phyloP scores from a whole-genome alignment of 108 stramenopile genomes.

The Pseudonitzschia multistriata region DNA sequence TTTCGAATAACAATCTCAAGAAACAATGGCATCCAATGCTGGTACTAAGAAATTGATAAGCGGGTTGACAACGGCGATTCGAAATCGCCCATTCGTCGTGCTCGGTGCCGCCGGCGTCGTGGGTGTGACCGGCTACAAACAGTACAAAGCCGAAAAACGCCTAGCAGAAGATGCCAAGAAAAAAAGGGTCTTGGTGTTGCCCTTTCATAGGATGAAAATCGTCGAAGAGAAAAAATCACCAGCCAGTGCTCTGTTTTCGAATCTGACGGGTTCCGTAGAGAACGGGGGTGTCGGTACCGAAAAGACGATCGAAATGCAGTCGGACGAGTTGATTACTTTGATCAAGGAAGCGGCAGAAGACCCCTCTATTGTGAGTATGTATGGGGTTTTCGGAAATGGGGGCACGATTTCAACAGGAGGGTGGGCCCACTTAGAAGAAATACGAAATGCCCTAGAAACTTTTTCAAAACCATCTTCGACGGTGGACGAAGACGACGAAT shows the following conservation, averaged over 20 bases:
- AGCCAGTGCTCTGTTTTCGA: slow-evolving; percentile 6
- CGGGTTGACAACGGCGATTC: not conserved
- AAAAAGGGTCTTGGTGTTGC: slow-evolving; percentile 60
- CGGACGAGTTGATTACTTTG: slow-evolving; percentile 53
- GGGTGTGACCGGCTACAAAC: not conserved
- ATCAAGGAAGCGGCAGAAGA: slow-evolving; percentile 68
- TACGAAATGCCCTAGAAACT: slow-evolving; percentile 66
- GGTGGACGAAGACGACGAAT: not conserved
- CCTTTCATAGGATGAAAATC: slow-evolving; percentile 63
- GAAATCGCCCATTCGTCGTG: not conserved
- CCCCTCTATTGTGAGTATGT: slow-evolving; percentile 60
- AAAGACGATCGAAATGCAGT: slow-evolving; percentile 33
- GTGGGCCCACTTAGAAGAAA: slow-evolving; percentile 72
- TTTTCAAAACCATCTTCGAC: slow-evolving; percentile 51
- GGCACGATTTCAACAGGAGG: slow-evolving; percentile 42
- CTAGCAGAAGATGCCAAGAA: slow-evolving; percentile 18
- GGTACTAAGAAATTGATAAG: not conserved
- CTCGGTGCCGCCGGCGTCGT: not conserved
- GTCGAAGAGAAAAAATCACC: slow-evolving; percentile 44
- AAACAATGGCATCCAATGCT: not conserved
- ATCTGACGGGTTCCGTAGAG: not conserved
- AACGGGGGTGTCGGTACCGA: not conserved
- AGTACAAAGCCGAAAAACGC: not conserved
- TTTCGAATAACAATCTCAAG: not conserved
- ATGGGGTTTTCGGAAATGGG: slow-evolving; percentile 71